Base-by-base conservation (phyloP, 2,329 filamentous ascomycete species). In the Clathrospora elynae region DNA sequence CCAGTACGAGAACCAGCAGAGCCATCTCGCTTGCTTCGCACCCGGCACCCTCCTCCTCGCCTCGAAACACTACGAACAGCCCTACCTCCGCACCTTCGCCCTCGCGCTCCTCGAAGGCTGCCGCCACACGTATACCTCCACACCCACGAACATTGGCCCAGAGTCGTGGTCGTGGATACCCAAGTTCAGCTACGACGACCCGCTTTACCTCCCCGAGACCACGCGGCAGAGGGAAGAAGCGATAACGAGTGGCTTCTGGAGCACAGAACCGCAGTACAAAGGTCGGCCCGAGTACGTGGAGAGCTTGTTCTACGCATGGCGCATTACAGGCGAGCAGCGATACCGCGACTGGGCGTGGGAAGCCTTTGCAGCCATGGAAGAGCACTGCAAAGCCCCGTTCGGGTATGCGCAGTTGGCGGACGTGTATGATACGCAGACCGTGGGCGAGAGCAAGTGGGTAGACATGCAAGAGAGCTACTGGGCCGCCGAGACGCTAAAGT, bases 341-440 rank as follows among this genome's bases (percentile, higher is more conserved):
- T 73, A 68, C 28, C 64, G 71, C 17, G 62, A 70, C 1, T 73
- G 71, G 71, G 71, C 71, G 4, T 73, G 71, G 71, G 71, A 73
- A 25, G 69, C 66, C 3, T 73, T 71, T 38, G 38, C 50, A 0
- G 68, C 63, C 0, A 61, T 73, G 33, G 68, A 72, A 32, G 52
- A 54, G 46, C 46, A 70, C 24, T 71, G 69, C 50, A 70, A 68
- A 41, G 68, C 70, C 9, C 57, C 61, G 7, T 71, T 59, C 32
- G 71, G 71, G 2, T 73, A 68, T 37, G 71, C 71, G 9, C 66
- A 65, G 25, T 35, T 73, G 24, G 38, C 50, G 5, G 70, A 73
- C 38, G 71, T 73, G 6, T 68, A 64, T 26, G 38, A 46, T 30
- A 22, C 23, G 14, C 50, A 47, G 13, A 46, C 51, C 7, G 40